phyloP scores from a whole-genome alignment of 148 eudicot species.

The Diospyros kaki region DNA sequence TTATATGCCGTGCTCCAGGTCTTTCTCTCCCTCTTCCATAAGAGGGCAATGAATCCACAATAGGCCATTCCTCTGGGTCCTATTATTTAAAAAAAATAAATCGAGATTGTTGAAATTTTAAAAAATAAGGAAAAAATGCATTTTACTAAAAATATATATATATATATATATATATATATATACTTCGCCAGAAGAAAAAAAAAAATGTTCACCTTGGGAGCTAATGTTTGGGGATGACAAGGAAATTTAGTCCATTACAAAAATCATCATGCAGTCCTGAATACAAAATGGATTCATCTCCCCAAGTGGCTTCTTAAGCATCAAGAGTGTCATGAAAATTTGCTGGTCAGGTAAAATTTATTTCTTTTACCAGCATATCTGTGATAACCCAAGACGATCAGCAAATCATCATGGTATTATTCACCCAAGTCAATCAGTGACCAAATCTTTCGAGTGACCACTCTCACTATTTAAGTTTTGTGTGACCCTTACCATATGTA shows the following conservation, averaged over 20 bases:
- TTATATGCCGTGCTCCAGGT: slow-evolving; percentile 85
- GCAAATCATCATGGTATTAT: too few relatives aligned
- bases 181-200: too few relatives aligned
- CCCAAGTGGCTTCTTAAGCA: too few relatives aligned
- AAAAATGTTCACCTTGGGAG: too few relatives aligned
- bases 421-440: too few relatives aligned
- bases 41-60: slow-evolving; percentile 86
- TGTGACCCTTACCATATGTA: not conserved
- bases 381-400: too few relatives aligned
- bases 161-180: too few relatives aligned
- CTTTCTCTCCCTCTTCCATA: slow-evolving; percentile 99
- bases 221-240: not conserved
- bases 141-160: not conserved
- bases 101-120: slow-evolving; percentile 8
- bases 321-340: too few relatives aligned
- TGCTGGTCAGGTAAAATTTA: not conserved
- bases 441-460: too few relatives aligned
- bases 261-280: not conserved
- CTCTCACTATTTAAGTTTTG: not conserved
- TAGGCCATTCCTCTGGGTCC: slow-evolving; percentile 96
- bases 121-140: not conserved
- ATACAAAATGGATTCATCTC: too few relatives aligned
- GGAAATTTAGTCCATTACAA: not conserved
- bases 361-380: too few relatives aligned
- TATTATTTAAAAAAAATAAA: slow-evolving; percentile 32